A percentile compares a stretch with the other conserved stretches of the same genome.
These are phyloP conservation scores for Rhynchosporium graminicola DNA, from an alignment of 2,329 filamentous ascomycete species.

Conservation along the genomic window DNA sequence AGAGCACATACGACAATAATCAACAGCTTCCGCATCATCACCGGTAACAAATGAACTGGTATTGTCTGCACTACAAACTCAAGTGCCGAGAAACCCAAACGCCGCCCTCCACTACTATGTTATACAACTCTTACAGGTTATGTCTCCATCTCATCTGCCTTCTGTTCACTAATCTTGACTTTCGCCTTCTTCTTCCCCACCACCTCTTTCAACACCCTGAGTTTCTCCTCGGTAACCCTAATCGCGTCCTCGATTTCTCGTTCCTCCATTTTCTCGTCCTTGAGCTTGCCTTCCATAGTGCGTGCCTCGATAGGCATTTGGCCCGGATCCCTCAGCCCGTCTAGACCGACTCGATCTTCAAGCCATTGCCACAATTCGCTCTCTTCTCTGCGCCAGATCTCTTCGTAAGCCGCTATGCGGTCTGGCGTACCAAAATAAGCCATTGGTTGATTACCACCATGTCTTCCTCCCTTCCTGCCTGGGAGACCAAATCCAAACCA, in stretches of 20 bases:
- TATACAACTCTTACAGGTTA: neutral
- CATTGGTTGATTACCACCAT: slow-evolving; percentile 41
- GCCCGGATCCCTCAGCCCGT: slow-evolving; percentile 63
- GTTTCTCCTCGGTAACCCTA: slow-evolving; percentile 78
- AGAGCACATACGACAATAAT: too few relatives aligned
- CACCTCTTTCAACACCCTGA: slow-evolving; percentile 74
- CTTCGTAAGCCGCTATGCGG: slow-evolving; percentile 81
- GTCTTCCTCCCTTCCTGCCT: slow-evolving; percentile 15
- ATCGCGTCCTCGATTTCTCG: slow-evolving; percentile 40
- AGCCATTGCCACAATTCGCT: slow-evolving; percentile 42
- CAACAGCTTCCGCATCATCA: too few relatives aligned
- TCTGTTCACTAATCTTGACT: neutral
- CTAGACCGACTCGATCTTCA: slow-evolving; percentile 55
- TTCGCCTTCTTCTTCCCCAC: slow-evolving; percentile 48
- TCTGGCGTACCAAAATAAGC: slow-evolving; percentile 54
- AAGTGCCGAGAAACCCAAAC: too few relatives aligned
- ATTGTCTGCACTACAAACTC: too few relatives aligned
- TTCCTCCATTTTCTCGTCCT: slow-evolving; percentile 36
- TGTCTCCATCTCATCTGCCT: neutral
- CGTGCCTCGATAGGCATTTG: slow-evolving; percentile 36
- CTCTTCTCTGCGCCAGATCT: slow-evolving; percentile 61
- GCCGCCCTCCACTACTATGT: too few relatives aligned
- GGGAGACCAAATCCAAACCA: slow-evolving; percentile 67
- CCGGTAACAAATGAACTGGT: too few relatives aligned
- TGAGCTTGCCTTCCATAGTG: slow-evolving; percentile 32